These are phyloP conservation scores for Spirogloea muscicola DNA, from an alignment of 139 green algal genomes.

Conservation along the genomic window DNA sequence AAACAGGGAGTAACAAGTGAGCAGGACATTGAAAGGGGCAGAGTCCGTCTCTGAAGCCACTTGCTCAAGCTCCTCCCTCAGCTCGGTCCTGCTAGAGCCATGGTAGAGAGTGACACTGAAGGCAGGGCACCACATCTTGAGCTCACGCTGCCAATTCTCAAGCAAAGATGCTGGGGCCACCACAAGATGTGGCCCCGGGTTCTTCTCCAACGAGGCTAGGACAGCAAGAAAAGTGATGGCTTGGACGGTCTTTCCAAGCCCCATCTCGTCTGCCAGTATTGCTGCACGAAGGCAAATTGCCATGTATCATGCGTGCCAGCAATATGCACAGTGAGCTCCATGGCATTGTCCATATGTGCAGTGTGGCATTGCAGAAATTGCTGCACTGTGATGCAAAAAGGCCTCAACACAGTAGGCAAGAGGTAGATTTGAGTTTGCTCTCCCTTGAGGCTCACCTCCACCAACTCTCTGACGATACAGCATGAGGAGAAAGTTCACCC, in stretches of 20 bases:
- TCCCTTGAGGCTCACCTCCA: constrained; percentile 33
- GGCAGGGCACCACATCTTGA: constrained; percentile 48
- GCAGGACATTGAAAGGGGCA: constrained; percentile 77
- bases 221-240: constrained; percentile 76
- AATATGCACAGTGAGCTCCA: background rate
- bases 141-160: constrained; percentile 84
- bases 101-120: constrained; percentile 70
- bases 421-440: no score
- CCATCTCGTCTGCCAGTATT: constrained; percentile 89
- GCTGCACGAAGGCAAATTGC: constrained; percentile 42
- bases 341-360: background rate
- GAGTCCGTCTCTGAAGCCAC: background rate
- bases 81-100: constrained; percentile 58
- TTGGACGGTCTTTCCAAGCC: constrained; percentile 88
- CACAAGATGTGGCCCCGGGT: constrained; percentile 60
- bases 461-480: constrained; percentile 59
- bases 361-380: background rate
- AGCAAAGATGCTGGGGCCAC: constrained; percentile 72
- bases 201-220: constrained; percentile 20
- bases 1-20: constrained; percentile 87
- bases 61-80: constrained; percentile 39
- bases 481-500: constrained; percentile 90
- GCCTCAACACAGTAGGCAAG: no score
- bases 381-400: background rate
- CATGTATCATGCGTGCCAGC: background rate